Evolutionary conservation across 2,329 filamentous ascomycete genomes (phyloP).

Genomic region (Hymenoscyphus infarciens): DNA sequence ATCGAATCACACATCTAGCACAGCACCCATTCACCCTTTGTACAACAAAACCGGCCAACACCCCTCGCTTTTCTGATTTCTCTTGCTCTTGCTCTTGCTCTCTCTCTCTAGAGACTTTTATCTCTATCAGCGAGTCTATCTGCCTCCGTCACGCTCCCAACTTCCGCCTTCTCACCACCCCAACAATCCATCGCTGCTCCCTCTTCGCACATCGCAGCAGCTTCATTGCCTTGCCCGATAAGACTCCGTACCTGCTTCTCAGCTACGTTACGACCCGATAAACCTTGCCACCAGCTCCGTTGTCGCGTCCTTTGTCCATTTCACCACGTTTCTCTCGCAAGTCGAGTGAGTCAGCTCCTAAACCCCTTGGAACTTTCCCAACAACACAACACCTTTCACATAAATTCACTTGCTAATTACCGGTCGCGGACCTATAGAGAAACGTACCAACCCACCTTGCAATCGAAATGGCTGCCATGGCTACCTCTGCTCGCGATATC

Average conservation of each 20-base stretch:
- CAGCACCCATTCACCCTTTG: background rate
- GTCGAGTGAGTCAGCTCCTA: slow-evolving; percentile 35
- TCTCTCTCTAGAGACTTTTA: slow-evolving; percentile 20
- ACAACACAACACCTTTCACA: slow-evolving; percentile 18
- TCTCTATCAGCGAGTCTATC: slow-evolving; percentile 23
- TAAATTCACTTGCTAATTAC: slow-evolving; percentile 22
- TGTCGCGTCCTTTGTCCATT: slow-evolving; percentile 26
- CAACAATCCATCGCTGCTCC: slow-evolving; percentile 18
- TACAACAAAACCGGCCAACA: slow-evolving; percentile 2
- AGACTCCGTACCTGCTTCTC: slow-evolving; percentile 20
- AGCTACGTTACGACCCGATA: slow-evolving; percentile 22
- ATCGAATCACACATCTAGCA: background rate
- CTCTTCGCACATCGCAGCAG: slow-evolving; percentile 24
- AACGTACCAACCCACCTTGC: slow-evolving; percentile 29
- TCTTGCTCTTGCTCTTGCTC: slow-evolving; percentile 10
- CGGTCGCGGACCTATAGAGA: slow-evolving; percentile 34
- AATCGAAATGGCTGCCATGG: slow-evolving; percentile 60
- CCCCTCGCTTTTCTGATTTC: slow-evolving; percentile 18
- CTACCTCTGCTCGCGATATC: slow-evolving; percentile 63
- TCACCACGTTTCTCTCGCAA: slow-evolving; percentile 34
- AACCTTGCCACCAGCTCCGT: slow-evolving; percentile 26
- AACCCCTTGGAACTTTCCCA: slow-evolving; percentile 4
- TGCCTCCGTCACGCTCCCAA: slow-evolving; percentile 10
- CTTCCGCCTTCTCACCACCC: slow-evolving; percentile 16
- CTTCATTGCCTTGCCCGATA: slow-evolving; percentile 28